Evolutionary conservation across 2,329 filamentous ascomycete genomes (phyloP), one percentile per base, ranked within the genome.

Genomic region (Fusarium agapanthi): DNA sequence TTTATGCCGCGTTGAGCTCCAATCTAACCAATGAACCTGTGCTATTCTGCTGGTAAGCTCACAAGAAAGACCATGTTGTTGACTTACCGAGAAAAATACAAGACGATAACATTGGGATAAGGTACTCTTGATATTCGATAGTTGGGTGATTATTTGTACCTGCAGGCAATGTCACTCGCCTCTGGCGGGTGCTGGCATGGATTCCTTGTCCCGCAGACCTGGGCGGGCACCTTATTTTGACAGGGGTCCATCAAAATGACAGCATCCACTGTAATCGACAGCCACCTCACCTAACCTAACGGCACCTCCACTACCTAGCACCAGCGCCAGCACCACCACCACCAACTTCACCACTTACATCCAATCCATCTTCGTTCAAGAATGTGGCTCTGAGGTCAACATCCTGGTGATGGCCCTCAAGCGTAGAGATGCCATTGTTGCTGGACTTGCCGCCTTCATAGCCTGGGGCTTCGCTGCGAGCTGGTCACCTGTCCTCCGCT

Each of bases 391-490:
- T 71, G 66, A 72, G 71, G 73, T 72, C 61, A 76, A 75, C 73
- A 76, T 75, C 75, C 72, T 76, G 80, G 79, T 79, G 83, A 90
- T 93, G 92, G 91, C 89, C 87, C 87, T 94, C 85, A 89, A 90
- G 86, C 89, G 90, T 84, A 90, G 89, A 87, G 88, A 95, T 88
- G 87, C 91, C 82, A 87, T 90, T 81, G 82, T 93, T 82, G 90
- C 90, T 81, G 88, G 87, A 81, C 81, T 92, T 80, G 90, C 88
- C 81, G 88, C 87, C 81, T 94, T 97, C 83, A 86, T 98, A 81
- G 92, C 94, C 80, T 98, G 95, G 95, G 93, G 93, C 71, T 92
- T 95, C 81, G 88, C 92, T 67, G 91, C 94, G 75, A 91, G 93
- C 84, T 97, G 93, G 91, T 86, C 95, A 77, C 95, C 95, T 35